These are phyloP conservation scores for Geotrichum bryndzae DNA, from an alignment of 1,139 yeast species.

Conservation along the genomic window DNA sequence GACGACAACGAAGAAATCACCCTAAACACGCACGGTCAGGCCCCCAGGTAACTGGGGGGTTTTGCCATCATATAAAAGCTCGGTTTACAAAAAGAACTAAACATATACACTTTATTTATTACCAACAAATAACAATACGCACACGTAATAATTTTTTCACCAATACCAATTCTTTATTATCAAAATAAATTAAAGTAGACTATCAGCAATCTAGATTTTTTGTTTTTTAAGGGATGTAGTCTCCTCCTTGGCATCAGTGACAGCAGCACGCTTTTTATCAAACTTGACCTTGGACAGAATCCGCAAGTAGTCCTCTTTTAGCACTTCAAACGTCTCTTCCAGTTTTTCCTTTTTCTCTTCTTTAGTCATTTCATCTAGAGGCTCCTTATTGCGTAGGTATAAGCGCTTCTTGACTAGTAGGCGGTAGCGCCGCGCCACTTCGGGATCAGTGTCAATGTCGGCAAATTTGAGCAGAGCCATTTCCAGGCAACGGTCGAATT, in stretches of 20 bases:
- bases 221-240: constrained; percentile 1
- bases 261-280: constrained; percentile 37
- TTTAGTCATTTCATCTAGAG: constrained; percentile 57
- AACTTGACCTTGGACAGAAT: constrained; percentile 53
- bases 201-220: neutral
- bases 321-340: constrained; percentile 64
- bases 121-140: neutral
- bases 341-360: constrained; percentile 60
- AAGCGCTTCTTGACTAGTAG: constrained; percentile 65
- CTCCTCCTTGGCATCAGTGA: neutral
- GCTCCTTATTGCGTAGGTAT: constrained; percentile 73
- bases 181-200: neutral
- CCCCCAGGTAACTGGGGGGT: neutral
- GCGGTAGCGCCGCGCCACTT: constrained; percentile 38
- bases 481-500: constrained; percentile 70
- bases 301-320: constrained; percentile 64
- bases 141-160: neutral
- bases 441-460: constrained; percentile 26
- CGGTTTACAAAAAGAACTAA: neutral
- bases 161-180: neutral
- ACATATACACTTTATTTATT: neutral
- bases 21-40: neutral
- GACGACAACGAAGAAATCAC: neutral
- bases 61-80: neutral
- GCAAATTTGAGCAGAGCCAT: constrained; percentile 51